Evolutionary conservation across 805 yeast genomes (phyloP), one percentile per base, ranked within the genome.

Genomic region (Saturnispora halmiae): DNA sequence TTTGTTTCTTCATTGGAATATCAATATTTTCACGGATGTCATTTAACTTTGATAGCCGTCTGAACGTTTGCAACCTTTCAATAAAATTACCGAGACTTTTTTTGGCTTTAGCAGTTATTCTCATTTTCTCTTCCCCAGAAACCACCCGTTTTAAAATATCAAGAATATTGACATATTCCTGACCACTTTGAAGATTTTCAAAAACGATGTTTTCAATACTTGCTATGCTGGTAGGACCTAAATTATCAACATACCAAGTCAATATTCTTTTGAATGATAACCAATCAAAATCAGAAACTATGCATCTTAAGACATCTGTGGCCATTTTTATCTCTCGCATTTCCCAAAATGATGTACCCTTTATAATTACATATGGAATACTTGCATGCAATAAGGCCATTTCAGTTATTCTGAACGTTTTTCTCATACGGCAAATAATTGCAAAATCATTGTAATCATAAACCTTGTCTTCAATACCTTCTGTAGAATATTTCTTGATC

Each of bases 311-410:
- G 48, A 78, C 76, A 52, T 80, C 82, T 32, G 86, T 45, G 43
- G 83, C 67, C 1, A 73, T 60, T 18, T 67, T 64, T 13, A 85
- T 77, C 51, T 84, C 95, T 42, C 72, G 73, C 31, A 80, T 59
- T 31, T 82, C 85, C 90, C 94, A 84, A 51, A 86, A 83, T 1
- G 86, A 79, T 33, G 66, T 67, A 0, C 96, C 96, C 39, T 79
- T 78, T 0, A 82, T 66, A 43, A 87, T 70, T 7, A 62, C 60
- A 51, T 83, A 82, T 0, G 92, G 87, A 2, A 87, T 69, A 4
- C 71, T 63, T 2, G 59, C 56, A 36, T 61, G 66, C 1, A 74
- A 65, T 19, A 90, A 60, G 15, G 75, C 81, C 25, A 69, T 70
- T 53, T 87, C 96, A 5, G 86, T 60, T 6, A 60, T 65, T 38